Percentiles rank a stretch among this genome's conserved stretches.
Conservation (phyloP, 2,329 filamentous ascomycete species). For the Basipetospora chlamydospora region DNA sequence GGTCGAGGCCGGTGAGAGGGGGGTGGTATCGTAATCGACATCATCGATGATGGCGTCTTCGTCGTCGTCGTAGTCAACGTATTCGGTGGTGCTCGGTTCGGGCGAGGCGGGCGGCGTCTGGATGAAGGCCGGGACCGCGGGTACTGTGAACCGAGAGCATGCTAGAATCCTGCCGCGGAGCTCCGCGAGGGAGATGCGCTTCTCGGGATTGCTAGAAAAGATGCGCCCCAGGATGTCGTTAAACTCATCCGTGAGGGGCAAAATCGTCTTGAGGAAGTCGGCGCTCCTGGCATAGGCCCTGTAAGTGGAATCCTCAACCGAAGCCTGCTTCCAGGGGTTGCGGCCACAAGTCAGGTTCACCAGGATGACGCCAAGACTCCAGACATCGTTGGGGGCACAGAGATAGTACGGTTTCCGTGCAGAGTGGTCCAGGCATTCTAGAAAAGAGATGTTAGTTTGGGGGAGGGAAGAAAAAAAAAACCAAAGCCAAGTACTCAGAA, state of each 20-base stretch:
- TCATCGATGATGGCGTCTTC: conserved; percentile 27
- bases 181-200: conserved; percentile 69
- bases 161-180: conserved; percentile 62
- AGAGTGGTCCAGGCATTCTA: conserved; percentile 80
- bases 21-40: conserved; percentile 27
- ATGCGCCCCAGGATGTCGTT: conserved; percentile 77
- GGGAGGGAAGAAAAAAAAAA: no score
- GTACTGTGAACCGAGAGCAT: conserved; percentile 59
- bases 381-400: conserved; percentile 91
- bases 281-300: conserved; percentile 73
- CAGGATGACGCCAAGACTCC: conserved; percentile 94
- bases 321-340: conserved; percentile 98
- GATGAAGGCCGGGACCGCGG: conserved; percentile 16
- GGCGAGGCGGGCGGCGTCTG: conserved; percentile 28
- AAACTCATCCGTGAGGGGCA: conserved; percentile 79
- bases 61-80: conserved; percentile 35
- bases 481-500: no score
- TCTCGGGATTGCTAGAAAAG: conserved; percentile 72
- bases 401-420: conserved; percentile 66
- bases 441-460: conserved; percentile 5
- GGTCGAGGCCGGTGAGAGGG: conserved; percentile 35
- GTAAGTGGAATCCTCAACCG: conserved; percentile 87
- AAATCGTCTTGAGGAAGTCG: conserved; percentile 81
- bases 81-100: conserved; percentile 21
- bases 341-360: conserved; percentile 96